phyloP scores from a whole-genome alignment of 257 asterid species.

The Leptodermis oblonga region DNA sequence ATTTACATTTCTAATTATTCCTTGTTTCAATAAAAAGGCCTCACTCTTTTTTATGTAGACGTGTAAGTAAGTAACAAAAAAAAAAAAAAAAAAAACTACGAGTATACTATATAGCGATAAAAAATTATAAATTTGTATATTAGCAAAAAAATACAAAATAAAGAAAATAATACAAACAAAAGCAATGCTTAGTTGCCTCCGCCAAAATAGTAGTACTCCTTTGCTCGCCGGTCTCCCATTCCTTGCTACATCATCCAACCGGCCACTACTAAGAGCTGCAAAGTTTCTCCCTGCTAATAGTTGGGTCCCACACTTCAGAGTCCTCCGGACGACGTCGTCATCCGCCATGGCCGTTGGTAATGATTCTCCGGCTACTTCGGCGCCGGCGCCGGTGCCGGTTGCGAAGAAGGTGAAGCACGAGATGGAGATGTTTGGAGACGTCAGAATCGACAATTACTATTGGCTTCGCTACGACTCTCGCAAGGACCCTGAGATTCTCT shows the following conservation, averaged over 20 bases:
- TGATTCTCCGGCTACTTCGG: conserved; percentile 10
- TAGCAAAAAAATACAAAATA: background rate
- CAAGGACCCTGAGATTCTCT: conserved; percentile 52
- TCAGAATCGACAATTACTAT: conserved; percentile 73
- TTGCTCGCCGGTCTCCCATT: background rate
- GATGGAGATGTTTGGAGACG: conserved; percentile 92
- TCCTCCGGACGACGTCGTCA: background rate
- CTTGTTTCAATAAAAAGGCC: no score
- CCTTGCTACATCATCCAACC: background rate
- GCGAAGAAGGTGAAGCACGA: conserved; percentile 77
- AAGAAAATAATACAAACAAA: background rate
- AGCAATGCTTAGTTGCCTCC: background rate
- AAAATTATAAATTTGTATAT: no score
- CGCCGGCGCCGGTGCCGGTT: conserved; percentile 62
- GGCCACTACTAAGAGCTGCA: background rate
- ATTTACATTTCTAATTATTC: no score
- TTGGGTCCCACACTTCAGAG: background rate
- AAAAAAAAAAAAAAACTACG: no score
- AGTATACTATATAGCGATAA: no score
- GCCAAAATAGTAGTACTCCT: background rate
- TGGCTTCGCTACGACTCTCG: conserved; percentile 99
- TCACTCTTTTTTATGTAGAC: no score
- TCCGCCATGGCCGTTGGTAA: conserved; percentile 10
- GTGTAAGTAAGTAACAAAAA: no score
- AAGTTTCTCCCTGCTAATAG: background rate